phyloP scores from a whole-genome alignment of 2,329 filamentous ascomycete genomes.

The Sarocladiaceae sp. region DNA sequence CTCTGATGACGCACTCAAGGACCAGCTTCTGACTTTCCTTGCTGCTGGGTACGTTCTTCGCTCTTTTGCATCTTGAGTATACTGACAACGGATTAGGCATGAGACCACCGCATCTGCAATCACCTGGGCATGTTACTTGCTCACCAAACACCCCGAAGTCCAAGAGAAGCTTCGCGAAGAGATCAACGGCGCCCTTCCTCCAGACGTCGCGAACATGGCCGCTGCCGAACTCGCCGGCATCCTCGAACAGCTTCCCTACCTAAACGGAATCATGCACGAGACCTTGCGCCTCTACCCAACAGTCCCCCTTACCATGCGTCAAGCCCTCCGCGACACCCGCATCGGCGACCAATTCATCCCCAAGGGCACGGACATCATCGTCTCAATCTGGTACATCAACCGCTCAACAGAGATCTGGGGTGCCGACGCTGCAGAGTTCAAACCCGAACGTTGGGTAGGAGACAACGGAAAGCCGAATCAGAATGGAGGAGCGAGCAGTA shows the following conservation, averaged over 20 bases:
- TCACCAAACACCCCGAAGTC: slow-evolving; percentile 53
- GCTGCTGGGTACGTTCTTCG: slow-evolving; percentile 44
- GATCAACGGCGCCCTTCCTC: slow-evolving; percentile 45
- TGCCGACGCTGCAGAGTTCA: slow-evolving; percentile 59
- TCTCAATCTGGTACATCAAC: slow-evolving; percentile 60
- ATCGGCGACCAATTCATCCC: slow-evolving; percentile 58
- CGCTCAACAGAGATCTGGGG: slow-evolving; percentile 63
- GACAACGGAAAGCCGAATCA: slow-evolving; percentile 50
- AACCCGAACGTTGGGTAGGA: slow-evolving; percentile 62
- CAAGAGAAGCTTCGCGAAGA: slow-evolving; percentile 59
- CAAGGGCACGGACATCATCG: slow-evolving; percentile 57
- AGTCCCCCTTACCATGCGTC: slow-evolving; percentile 60
- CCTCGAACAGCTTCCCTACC: slow-evolving; percentile 62
- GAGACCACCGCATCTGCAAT: slow-evolving; percentile 63
- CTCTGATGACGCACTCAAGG: slow-evolving; percentile 45
- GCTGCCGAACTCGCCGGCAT: slow-evolving; percentile 37
- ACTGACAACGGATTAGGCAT: slow-evolving; percentile 33
- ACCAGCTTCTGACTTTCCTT: slow-evolving; percentile 53
- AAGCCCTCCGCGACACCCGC: slow-evolving; percentile 50
- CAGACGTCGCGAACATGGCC: not conserved
- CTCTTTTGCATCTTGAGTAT: not conserved
- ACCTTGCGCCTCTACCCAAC: slow-evolving; percentile 64
- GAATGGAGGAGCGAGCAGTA: slow-evolving; percentile 63
- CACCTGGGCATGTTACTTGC: slow-evolving; percentile 57
- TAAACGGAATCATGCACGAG: slow-evolving; percentile 67